Percentiles rank a stretch among this genome's conserved stretches.
phyloP scores from a whole-genome alignment of 2,329 filamentous ascomycete species.

The Ambrosiella beaveri region DNA sequence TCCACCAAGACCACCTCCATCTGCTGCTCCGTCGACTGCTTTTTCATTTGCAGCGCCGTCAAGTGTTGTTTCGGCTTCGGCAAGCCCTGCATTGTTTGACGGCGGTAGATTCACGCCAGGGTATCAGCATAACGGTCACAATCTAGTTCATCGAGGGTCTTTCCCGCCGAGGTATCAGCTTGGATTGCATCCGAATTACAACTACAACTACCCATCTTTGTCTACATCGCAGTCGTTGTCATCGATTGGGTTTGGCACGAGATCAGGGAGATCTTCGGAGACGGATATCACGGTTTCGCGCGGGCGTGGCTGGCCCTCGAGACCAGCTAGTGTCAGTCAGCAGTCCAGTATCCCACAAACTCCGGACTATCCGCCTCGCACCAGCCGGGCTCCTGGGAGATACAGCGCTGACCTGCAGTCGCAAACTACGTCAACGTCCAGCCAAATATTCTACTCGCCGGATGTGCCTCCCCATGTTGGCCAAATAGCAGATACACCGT shows the following conservation, averaged over 20 bases:
- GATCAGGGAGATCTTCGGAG: too few relatives aligned
- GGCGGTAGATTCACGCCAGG: background rate
- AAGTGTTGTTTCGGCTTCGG: background rate
- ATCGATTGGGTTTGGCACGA: background rate
- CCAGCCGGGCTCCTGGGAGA: background rate
- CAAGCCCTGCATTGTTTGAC: background rate
- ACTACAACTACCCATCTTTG: background rate
- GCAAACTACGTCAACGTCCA: background rate
- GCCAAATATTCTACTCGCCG: background rate
- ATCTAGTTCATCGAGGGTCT: background rate
- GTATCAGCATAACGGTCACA: background rate
- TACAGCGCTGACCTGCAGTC: background rate
- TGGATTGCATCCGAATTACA: background rate
- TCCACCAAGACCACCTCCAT: constrained; percentile 1
- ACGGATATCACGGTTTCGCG: too few relatives aligned
- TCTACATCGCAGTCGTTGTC: constrained; percentile 5
- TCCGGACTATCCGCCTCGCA: background rate
- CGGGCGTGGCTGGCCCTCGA: background rate
- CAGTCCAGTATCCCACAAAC: background rate
- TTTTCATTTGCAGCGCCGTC: constrained; percentile 1
- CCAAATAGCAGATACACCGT: background rate
- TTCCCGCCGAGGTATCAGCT: background rate
- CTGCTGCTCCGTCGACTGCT: constrained; percentile 1
- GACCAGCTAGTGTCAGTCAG: constrained; percentile 2
- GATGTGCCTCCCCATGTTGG: background rate